Evolutionary conservation across 805 yeast species (phyloP).

Genomic region (Cyberlindnera nakhonratchasimensis): DNA sequence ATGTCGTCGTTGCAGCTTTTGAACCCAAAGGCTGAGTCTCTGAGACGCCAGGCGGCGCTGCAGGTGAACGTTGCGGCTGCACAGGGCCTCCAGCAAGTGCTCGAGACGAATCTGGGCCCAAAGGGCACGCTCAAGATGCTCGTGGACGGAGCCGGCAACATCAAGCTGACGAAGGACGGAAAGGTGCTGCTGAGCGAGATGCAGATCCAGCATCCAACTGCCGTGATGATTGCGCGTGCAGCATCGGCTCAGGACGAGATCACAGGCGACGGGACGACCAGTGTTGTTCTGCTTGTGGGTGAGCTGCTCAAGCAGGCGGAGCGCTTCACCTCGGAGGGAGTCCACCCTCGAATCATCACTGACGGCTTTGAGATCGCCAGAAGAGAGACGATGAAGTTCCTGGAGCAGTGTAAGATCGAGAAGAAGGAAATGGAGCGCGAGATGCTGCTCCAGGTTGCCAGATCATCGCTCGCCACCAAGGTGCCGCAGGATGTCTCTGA

Average conservation of each 20-base stretch:
- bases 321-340: slow-evolving; percentile 86
- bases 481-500: slow-evolving; percentile 74
- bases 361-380: slow-evolving; percentile 95
- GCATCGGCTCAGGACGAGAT: slow-evolving; percentile 99
- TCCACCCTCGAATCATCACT: slow-evolving; percentile 90
- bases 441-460: slow-evolving; percentile 84
- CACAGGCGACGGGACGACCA: slow-evolving; percentile 98
- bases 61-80: slow-evolving; percentile 96
- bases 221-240: slow-evolving; percentile 91
- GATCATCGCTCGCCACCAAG: slow-evolving; percentile 85
- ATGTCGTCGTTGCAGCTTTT: slow-evolving; percentile 77
- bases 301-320: slow-evolving; percentile 93
- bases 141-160: slow-evolving; percentile 94
- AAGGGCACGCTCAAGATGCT: slow-evolving; percentile 95
- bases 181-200: slow-evolving; percentile 89
- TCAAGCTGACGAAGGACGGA: slow-evolving; percentile 96
- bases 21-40: slow-evolving; percentile 97
- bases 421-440: slow-evolving; percentile 69
- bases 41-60: slow-evolving; percentile 91
- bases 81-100: slow-evolving; percentile 90
- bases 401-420: slow-evolving; percentile 59
- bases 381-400: slow-evolving; percentile 62
- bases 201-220: slow-evolving; percentile 94
- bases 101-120: slow-evolving; percentile 92
- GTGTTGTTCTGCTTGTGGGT: slow-evolving; percentile 92